phyloP scores from a whole-genome alignment of 179 eudicot genomes.

The Camellia oleifera region DNA sequence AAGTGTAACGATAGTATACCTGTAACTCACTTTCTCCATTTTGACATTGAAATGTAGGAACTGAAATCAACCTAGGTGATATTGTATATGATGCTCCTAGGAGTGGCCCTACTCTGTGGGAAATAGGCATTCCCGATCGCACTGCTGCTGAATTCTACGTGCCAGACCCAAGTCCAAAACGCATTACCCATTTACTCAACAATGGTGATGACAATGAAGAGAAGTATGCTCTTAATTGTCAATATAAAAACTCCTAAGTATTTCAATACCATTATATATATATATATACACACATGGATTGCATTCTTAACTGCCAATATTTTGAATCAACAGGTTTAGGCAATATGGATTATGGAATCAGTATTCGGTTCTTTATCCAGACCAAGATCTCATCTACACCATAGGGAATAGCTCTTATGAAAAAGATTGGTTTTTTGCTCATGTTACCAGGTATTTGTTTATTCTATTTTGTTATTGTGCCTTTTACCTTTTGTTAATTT shows the following conservation, averaged over 20 bases:
- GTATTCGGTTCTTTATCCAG: constrained; percentile 66
- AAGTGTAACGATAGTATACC: no score
- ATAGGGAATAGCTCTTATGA: constrained; percentile 55
- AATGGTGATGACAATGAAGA: constrained; percentile 33
- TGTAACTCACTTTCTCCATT: not conserved
- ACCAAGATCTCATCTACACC: constrained; percentile 61
- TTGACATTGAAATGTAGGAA: constrained; percentile 34
- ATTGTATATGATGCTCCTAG: constrained; percentile 69
- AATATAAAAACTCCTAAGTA: not conserved
- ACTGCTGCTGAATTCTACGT: constrained; percentile 77
- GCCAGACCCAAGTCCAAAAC: constrained; percentile 75
- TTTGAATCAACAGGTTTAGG: constrained; percentile 44
- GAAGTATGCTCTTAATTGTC: constrained; percentile 36
- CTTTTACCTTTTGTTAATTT: not conserved
- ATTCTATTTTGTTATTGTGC: not conserved
- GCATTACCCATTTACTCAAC: constrained; percentile 43
- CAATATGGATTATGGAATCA: constrained; percentile 94
- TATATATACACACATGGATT: no score
- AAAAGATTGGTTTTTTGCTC: constrained; percentile 89
- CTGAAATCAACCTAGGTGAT: constrained; percentile 43
- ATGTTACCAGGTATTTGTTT: constrained; percentile 56
- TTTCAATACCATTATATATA: not conserved
- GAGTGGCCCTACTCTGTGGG: constrained; percentile 90
- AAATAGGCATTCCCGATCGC: constrained; percentile 90
- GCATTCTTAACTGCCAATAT: not conserved